Evolutionary conservation across 1,284 basidiomycete species (phyloP), one percentile per base, ranked within the genome.

Genomic region (Inonotus hispidus): DNA sequence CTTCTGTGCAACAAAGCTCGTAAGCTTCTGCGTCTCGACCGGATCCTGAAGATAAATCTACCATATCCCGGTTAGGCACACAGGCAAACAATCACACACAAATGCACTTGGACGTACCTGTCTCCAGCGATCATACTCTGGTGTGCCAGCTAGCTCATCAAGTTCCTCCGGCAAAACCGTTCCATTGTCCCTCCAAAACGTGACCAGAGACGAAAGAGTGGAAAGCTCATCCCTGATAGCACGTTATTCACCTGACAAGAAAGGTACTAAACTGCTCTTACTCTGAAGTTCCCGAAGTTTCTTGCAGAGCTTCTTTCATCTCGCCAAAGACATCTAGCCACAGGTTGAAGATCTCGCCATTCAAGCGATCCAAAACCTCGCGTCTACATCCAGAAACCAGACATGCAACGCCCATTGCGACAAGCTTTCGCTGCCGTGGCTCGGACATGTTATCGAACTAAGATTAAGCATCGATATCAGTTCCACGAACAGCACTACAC

Each of bases 321-420:
- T 95, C 93, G 11, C 88, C 90, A 47, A 95, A 88, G 3, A 95
- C 92, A 68, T 95, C 93, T 53, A 93, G 76, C 90, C 93, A 95
- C 46, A 95, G 77, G 70, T 94, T 94, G 74, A 92, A 92, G 64
- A 91, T 83, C 67, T 93, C 91, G 4, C 79, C 81, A 13, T 82
- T 79, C 23, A 93, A 74, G 38, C 88, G 80, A 49, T 82, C 76
- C 19, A 93, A 79, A n/a, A 91, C 84, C 65, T 90, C 86, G 3
- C 78, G 78, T 25, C 81, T 79, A 38, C 82, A 85, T 0, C 88
- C 87, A 1, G 90, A 82, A 46, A 90, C 84, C 4, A 93, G 77
- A 35, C 79, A 77, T 6, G 88, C 87, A 53, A 89, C 82, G 2
- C 86, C 88, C 78, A 92, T 86, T 8, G 89, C 88, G 29, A 82